Base-by-base conservation (phyloP, 2,329 filamentous ascomycete species). In the Aspergillus glaucus region DNA sequence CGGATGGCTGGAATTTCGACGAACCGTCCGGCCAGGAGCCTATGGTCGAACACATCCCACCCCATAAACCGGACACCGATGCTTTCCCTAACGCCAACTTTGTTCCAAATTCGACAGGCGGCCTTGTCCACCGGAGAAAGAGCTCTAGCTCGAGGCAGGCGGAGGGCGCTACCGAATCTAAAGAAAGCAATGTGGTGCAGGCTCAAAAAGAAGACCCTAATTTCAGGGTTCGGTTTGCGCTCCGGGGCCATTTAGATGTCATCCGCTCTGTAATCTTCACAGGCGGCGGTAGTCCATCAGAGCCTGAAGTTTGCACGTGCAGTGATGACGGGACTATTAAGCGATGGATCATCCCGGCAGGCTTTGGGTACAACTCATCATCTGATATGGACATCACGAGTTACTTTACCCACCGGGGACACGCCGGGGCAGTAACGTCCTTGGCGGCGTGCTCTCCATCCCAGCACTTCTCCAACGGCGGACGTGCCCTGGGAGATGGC, bases 321-420 rank as follows among this genome's bases (percentile, higher is more conserved):
- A 89, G 92, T 48, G 93, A 98, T 61, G 93, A 98, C 65, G 92
- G 92, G 49, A 87, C 92, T 60, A 87, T 98, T 66, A 98, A 98
- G 70, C 83, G 93, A 46, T 98, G 95, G 85, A 91, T 95, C 61
- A 90, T 98, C 51, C 93, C 93, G 8, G 81, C 82, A 15, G 85
- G 87, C 39, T 87, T 91, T 55, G 75, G 58, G 60, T 67, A 75
- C 52, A 79, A 75, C 56, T 79, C 78, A 17, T 78, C 80, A 45
- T 88, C 83, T 24, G 93, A 97, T 66, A 79, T 96, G 21, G 93
- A 98, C 64, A 90, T 97, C 8, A 84, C 84, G 28, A 91, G 90
- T 55, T 93, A 93, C 69, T 97, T 96, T 66, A 97, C 93, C 0
- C 93, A 98, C 65, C 83, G 93, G 49, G 93, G 93, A 8, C 93